Percentiles rank a stretch among this genome's conserved stretches.
Evolutionary conservation across 2,329 filamentous ascomycete genomes (phyloP).

Genomic region (Neocatenulostroma microsporum): DNA sequence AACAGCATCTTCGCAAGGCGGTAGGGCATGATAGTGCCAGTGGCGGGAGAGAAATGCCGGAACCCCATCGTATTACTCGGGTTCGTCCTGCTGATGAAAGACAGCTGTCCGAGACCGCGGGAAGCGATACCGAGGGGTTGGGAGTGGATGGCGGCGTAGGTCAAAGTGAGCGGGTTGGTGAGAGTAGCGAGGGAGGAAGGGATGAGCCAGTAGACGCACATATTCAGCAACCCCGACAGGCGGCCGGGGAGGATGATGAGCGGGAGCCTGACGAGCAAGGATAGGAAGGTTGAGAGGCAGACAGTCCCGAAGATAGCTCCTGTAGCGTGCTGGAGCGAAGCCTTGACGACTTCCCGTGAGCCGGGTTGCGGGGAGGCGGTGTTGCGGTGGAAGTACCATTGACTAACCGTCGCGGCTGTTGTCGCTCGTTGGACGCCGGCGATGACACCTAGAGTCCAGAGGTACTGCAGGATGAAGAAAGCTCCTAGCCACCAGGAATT

Average conservation of each 20-base stretch:
- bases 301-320: slow-evolving; percentile 90
- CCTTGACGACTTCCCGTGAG: slow-evolving; percentile 71
- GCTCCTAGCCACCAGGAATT: slow-evolving; percentile 94
- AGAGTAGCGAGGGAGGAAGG: slow-evolving; percentile 78
- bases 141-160: slow-evolving; percentile 89
- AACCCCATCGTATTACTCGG: slow-evolving; percentile 59
- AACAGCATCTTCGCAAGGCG: slow-evolving; percentile 84
- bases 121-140: slow-evolving; percentile 71
- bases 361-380: slow-evolving; percentile 69
- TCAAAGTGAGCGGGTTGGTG: slow-evolving; percentile 85
- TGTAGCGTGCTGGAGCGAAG: slow-evolving; percentile 70
- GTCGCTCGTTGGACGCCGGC: slow-evolving; percentile 83
- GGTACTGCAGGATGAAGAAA: slow-evolving; percentile 87
- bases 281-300: slow-evolving; percentile 75
- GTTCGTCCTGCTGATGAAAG: slow-evolving; percentile 64
- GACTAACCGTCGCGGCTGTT: slow-evolving; percentile 88
- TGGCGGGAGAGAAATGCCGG: slow-evolving; percentile 22
- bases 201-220: slow-evolving; percentile 70
- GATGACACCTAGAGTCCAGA: slow-evolving; percentile 86
- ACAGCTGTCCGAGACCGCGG: slow-evolving; percentile 70
- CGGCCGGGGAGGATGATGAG: slow-evolving; percentile 74
- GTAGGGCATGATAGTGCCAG: slow-evolving; percentile 63
- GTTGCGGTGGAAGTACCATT: slow-evolving; percentile 99
- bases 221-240: slow-evolving; percentile 59
- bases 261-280: slow-evolving; percentile 73